phyloP scores from a whole-genome alignment of 768 basidiomycete species.

The Leucogyrophana mollusca region DNA sequence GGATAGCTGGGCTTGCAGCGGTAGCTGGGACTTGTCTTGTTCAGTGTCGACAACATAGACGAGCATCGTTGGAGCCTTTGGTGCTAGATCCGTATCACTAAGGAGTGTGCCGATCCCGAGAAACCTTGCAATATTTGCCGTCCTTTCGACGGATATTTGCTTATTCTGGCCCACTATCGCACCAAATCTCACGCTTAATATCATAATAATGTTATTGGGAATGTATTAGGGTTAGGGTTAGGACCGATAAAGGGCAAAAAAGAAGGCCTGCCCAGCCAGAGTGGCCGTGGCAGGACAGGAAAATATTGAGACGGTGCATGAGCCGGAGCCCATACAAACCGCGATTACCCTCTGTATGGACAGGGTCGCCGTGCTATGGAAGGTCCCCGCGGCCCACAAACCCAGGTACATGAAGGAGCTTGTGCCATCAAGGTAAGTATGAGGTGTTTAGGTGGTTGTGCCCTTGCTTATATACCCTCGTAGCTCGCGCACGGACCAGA shows the following conservation, averaged over 20 bases:
- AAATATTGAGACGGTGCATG: slow-evolving; percentile 47
- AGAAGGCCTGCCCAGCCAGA: slow-evolving; percentile 34
- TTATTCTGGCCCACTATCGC: not conserved
- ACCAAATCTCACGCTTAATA: slow-evolving; percentile 1
- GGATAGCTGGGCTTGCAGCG: too few relatives aligned
- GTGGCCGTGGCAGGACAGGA: slow-evolving; percentile 40
- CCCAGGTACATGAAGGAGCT: slow-evolving; percentile 46
- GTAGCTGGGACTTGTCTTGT: slow-evolving; percentile 22
- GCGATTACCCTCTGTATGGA: slow-evolving; percentile 32
- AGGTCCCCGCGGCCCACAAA: slow-evolving; percentile 47
- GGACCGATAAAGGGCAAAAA: slow-evolving; percentile 7
- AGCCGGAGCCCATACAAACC: too few relatives aligned
- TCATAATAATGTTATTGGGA: slow-evolving; percentile 3
- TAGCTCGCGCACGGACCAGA: slow-evolving; percentile 12
- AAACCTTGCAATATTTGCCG: not conserved
- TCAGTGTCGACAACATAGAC: not conserved
- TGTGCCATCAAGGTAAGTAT: slow-evolving; percentile 61
- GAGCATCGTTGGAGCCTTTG: slow-evolving; percentile 10
- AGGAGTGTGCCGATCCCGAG: not conserved
- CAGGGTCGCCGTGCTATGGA: slow-evolving; percentile 12
- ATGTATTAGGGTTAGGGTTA: slow-evolving; percentile 32
- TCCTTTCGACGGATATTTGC: not conserved
- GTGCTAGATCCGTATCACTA: not conserved
- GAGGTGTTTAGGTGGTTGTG: slow-evolving; percentile 17
- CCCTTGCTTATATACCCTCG: slow-evolving; percentile 21